These are phyloP conservation scores for Catenaria anguillulae DNA, from an alignment of 371 early-diverging fungal genomes.

Conservation along the genomic window DNA sequence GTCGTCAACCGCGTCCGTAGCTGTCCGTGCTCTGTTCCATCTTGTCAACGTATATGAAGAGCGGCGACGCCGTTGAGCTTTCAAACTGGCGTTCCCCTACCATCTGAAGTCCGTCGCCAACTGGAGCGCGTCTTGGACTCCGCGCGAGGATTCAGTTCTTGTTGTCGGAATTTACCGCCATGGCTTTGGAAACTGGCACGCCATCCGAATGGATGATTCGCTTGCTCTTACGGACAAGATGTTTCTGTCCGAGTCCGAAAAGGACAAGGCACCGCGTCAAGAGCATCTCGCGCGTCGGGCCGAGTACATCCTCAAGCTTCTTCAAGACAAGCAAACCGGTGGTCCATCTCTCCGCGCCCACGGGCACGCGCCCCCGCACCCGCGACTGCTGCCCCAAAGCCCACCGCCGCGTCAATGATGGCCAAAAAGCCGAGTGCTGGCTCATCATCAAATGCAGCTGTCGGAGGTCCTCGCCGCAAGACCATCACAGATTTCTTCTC, in stretches of 20 bases:
- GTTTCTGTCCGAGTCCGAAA: constrained; percentile 40
- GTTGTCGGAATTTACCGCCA: constrained; percentile 82
- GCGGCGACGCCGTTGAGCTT: neutral
- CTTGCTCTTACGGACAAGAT: constrained; percentile 69
- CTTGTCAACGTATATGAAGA: neutral
- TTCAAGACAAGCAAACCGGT: constrained; percentile 29
- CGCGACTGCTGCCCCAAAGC: neutral
- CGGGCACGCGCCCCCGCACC: neutral
- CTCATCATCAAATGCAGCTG: too few relatives aligned
- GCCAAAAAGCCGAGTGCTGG: neutral
- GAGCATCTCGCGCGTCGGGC: constrained; percentile 73
- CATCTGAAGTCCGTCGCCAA: constrained; percentile 64
- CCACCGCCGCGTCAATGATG: neutral
- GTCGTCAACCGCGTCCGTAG: constrained; percentile 46
- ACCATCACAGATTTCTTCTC: too few relatives aligned
- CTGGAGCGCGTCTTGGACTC: constrained; percentile 80
- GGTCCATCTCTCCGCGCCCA: neutral
- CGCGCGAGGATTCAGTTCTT: constrained; percentile 88
- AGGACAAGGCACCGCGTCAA: constrained; percentile 45
- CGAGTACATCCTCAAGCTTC: constrained; percentile 70
- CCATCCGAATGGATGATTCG: constrained; percentile 60
- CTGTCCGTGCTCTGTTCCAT: constrained; percentile 19
- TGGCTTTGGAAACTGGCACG: constrained; percentile 87
- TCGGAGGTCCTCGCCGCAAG: neutral
- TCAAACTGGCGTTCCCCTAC: constrained; percentile 45